Evolutionary conservation across 1,284 basidiomycete genomes (phyloP).

Genomic region (Vanrija sp.): DNA sequence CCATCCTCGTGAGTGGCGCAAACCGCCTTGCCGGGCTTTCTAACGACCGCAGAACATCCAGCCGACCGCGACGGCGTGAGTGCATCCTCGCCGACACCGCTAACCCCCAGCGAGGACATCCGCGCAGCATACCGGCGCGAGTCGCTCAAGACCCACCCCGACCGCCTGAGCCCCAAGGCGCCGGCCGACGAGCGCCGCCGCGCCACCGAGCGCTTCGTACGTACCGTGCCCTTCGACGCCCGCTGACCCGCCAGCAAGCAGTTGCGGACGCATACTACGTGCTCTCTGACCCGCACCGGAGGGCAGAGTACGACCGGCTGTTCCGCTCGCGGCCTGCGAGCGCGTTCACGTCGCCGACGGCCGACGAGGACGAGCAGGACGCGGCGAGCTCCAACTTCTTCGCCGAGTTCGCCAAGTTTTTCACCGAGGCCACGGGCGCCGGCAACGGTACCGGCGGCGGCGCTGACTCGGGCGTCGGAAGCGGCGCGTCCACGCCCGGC

Average conservation of each 20-base stretch:
- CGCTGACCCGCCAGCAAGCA: conserved; percentile 55
- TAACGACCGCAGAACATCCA: conserved; percentile 28
- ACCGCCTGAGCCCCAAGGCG: conserved; percentile 69
- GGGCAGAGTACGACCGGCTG: conserved; percentile 79
- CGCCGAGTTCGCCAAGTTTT: conserved; percentile 68
- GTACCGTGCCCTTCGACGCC: conserved; percentile 33
- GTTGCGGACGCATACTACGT: conserved; percentile 97
- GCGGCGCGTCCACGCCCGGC: background rate
- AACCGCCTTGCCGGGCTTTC: background rate
- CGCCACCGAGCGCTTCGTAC: conserved; percentile 71
- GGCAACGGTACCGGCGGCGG: conserved; percentile 1
- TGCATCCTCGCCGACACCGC: background rate
- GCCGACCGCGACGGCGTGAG: conserved; percentile 39
- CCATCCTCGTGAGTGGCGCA: conserved; percentile 33
- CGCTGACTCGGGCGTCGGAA: conserved; percentile 2
- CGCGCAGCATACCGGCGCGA: conserved; percentile 47
- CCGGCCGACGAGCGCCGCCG: conserved; percentile 64
- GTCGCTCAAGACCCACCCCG: conserved; percentile 73
- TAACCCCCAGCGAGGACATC: conserved; percentile 39
- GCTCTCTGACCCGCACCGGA: conserved; percentile 68
- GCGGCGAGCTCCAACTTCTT: conserved; percentile 69
- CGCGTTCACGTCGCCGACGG: conserved; percentile 37
- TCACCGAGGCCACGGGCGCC: conserved; percentile 49
- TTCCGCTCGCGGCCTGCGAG: conserved; percentile 51
- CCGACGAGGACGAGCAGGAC: conserved; percentile 54